Conservation (phyloP, 2,329 filamentous ascomycete genomes). For the Cladobotryum protrusum region DNA sequence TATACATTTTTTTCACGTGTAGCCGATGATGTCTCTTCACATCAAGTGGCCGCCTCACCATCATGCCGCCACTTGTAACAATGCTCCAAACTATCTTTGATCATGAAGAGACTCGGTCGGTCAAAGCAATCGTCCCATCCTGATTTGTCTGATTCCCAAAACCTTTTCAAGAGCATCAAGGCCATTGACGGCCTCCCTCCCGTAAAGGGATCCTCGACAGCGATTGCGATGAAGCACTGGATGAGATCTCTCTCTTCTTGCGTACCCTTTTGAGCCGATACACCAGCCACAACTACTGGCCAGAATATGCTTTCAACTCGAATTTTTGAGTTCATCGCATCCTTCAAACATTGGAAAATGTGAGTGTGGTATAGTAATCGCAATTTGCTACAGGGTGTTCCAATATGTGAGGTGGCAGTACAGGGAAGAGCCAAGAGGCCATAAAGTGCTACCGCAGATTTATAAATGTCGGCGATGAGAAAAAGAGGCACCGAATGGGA, state of each 20-base stretch:
- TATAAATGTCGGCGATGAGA: slow-evolving; percentile 5
- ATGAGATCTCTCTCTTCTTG: background rate
- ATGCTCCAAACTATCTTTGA: too few relatives aligned
- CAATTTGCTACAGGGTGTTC: background rate
- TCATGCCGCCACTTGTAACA: too few relatives aligned
- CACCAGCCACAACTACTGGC: slow-evolving; percentile 9
- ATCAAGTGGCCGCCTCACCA: too few relatives aligned
- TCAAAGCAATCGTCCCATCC: slow-evolving; percentile 11
- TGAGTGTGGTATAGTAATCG: background rate
- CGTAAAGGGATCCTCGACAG: slow-evolving; percentile 6
- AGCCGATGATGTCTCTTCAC: too few relatives aligned
- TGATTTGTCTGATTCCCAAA: slow-evolving; percentile 8
- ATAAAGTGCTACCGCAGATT: slow-evolving; percentile 8
- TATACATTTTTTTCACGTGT: too few relatives aligned
- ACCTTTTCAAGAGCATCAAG: slow-evolving; percentile 5
- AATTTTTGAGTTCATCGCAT: background rate
- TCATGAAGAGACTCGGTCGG: background rate
- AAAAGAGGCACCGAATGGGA: background rate
- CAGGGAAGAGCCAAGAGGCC: slow-evolving; percentile 1
- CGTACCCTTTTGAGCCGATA: background rate
- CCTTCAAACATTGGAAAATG: slow-evolving; percentile 6
- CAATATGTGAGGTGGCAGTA: background rate
- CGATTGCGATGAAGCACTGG: slow-evolving; percentile 1
- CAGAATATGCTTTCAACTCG: slow-evolving; percentile 6
- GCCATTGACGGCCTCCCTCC: slow-evolving; percentile 1